Conservation (phyloP, 139 green algal species). For the Picochlorum sp. region DNA sequence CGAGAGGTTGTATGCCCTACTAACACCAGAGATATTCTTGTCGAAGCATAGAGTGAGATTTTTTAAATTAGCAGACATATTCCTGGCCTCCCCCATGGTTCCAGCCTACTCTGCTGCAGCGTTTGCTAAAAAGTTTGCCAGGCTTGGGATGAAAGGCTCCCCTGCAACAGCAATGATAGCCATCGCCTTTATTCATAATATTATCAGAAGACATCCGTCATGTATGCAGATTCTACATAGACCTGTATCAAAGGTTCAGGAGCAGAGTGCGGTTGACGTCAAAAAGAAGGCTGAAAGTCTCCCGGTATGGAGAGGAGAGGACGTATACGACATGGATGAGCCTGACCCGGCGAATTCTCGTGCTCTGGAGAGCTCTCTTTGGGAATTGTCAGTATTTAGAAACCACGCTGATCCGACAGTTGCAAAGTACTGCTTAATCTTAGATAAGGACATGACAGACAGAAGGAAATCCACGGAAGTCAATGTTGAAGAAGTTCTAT, state of each 20-base stretch:
- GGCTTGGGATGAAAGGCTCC: slow-evolving; percentile 49
- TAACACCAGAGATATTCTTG: slow-evolving; percentile 38
- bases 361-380: slow-evolving; percentile 85
- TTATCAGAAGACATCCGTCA: slow-evolving; percentile 81
- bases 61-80: slow-evolving; percentile 82
- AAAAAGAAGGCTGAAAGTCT: background rate
- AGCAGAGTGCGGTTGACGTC: background rate
- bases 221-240: slow-evolving; percentile 76
- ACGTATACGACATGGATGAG: slow-evolving; percentile 46
- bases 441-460: slow-evolving; percentile 80
- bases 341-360: slow-evolving; percentile 55
- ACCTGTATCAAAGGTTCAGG: background rate
- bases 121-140: slow-evolving; percentile 85
- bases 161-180: slow-evolving; percentile 52
- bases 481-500: slow-evolving; percentile 45
- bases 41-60: slow-evolving; percentile 59
- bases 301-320: slow-evolving; percentile 21
- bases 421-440: slow-evolving; percentile 38
- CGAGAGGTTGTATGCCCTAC: slow-evolving; percentile 58
- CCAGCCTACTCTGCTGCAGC: slow-evolving; percentile 90
- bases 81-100: slow-evolving; percentile 78
- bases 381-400: slow-evolving; percentile 79
- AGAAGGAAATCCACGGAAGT: slow-evolving; percentile 67
- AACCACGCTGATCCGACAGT: slow-evolving; percentile 77
- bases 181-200: slow-evolving; percentile 90